phyloP scores from a whole-genome alignment of 75 land plant species.

The Larix kaempferi region DNA sequence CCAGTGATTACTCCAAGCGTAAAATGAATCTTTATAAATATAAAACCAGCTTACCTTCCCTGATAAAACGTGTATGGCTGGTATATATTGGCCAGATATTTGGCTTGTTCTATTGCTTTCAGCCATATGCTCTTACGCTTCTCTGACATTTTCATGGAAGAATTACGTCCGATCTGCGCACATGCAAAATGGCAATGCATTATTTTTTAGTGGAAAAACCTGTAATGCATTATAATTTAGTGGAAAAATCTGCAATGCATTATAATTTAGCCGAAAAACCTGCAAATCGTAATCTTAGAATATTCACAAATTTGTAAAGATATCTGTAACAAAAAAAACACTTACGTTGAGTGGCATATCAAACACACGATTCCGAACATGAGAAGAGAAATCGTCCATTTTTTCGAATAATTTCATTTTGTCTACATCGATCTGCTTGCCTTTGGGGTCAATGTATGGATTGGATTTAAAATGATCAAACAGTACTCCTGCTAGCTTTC shows the following conservation, averaged over 20 bases:
- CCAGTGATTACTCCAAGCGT: not conserved
- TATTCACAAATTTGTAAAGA: not conserved
- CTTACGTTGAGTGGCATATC: not conserved
- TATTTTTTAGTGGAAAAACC: too few relatives aligned
- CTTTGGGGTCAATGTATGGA: conserved; percentile 60
- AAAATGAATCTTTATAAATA: not conserved
- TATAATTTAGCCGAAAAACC: too few relatives aligned
- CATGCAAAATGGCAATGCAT: conserved; percentile 21
- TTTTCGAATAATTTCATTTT: conserved; percentile 49
- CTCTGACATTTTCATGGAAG: conserved; percentile 19
- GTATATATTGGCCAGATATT: conserved; percentile 68
- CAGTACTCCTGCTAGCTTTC: conserved; percentile 43
- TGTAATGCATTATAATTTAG: too few relatives aligned
- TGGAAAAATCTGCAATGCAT: too few relatives aligned
- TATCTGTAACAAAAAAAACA: not conserved
- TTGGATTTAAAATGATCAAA: conserved; percentile 60
- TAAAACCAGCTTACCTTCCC: conserved; percentile 53
- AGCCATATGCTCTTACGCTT: conserved; percentile 37
- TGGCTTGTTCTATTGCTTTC: conserved; percentile 65
- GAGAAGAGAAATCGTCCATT: conserved; percentile 53
- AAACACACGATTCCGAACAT: conserved; percentile 11
- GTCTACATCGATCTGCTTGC: conserved; percentile 49
- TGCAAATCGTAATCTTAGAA: not conserved
- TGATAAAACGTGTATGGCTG: conserved; percentile 78
- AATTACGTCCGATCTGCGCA: conserved; percentile 7